These are phyloP conservation scores for Pichia sp. DNA, from an alignment of 1,139 yeast species.

Conservation along the genomic window DNA sequence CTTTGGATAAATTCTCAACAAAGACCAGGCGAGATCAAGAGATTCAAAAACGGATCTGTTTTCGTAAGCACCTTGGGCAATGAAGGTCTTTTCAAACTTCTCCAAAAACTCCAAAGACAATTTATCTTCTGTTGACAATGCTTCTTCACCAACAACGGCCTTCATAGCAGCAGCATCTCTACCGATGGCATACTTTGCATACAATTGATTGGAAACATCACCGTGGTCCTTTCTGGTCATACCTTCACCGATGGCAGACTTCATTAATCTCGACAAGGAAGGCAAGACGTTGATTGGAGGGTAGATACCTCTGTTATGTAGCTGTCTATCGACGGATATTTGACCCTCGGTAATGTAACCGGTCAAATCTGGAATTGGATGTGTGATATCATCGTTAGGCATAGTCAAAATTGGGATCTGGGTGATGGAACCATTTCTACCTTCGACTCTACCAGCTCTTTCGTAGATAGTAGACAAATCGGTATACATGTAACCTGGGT, in stretches of 20 bases:
- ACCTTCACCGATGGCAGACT: constrained; percentile 99
- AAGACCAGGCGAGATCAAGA: constrained; percentile 96
- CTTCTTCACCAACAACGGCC: constrained; percentile 99
- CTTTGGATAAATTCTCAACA: constrained; percentile 97
- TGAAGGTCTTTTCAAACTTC: constrained; percentile 93
- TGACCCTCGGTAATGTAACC: constrained; percentile 99
- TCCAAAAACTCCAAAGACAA: constrained; percentile 94
- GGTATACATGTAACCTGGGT: constrained; percentile 99
- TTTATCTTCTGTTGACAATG: constrained; percentile 94
- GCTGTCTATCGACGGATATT: constrained; percentile 94
- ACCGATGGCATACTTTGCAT: constrained; percentile 99
- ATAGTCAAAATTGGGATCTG: constrained; percentile 97
- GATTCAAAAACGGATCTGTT: constrained; percentile 92
- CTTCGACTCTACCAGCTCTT: constrained; percentile 99
- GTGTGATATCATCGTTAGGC: constrained; percentile 99
- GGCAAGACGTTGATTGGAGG: constrained; percentile 99
- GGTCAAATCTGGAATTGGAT: constrained; percentile 99
- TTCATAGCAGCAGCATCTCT: constrained; percentile 99
- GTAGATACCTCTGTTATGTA: constrained; percentile 91
- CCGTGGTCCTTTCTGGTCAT: constrained; percentile 99
- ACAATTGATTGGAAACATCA: constrained; percentile 97
- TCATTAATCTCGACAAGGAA: constrained; percentile 95
- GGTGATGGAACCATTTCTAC: constrained; percentile 98
- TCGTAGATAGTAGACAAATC: constrained; percentile 98
- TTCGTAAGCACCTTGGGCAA: constrained; percentile 94